Percentiles rank a stretch among this genome's conserved stretches.
Evolutionary conservation across 495 filamentous ascomycete species (phyloP).

Genomic region (Aspergillus saccharolyticus): DNA sequence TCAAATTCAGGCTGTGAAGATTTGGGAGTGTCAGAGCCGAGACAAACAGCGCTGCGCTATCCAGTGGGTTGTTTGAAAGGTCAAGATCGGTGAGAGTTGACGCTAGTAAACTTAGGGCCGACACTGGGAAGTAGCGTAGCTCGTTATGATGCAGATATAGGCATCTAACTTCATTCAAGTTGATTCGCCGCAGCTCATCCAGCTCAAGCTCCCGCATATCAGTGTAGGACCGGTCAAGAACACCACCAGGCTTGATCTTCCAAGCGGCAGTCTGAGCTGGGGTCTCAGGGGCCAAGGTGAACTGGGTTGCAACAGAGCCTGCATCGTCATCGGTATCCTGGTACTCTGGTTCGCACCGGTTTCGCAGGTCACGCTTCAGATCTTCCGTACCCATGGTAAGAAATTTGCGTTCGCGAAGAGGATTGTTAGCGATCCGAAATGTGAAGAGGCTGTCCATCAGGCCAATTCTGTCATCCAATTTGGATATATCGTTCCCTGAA

Average conservation of each 20-base stretch:
- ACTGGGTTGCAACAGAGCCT: slow-evolving; percentile 42
- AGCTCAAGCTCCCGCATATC: slow-evolving; percentile 47
- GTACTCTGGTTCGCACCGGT: slow-evolving; percentile 57
- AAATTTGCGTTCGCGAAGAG: slow-evolving; percentile 79
- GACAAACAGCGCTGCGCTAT: slow-evolving; percentile 54
- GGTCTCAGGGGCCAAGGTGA: slow-evolving; percentile 41
- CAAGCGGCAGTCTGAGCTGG: slow-evolving; percentile 40
- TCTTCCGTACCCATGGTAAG: slow-evolving; percentile 73
- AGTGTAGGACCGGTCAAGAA: slow-evolving; percentile 68
- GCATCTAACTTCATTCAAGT: slow-evolving; percentile 43
- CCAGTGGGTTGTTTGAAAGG: slow-evolving; percentile 73
- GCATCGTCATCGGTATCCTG: slow-evolving; percentile 40
- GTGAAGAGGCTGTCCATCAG: slow-evolving; percentile 71
- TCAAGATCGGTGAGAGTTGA: slow-evolving; percentile 68
- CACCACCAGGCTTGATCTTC: slow-evolving; percentile 63
- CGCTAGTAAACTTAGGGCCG: slow-evolving; percentile 60
- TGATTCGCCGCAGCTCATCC: slow-evolving; percentile 42
- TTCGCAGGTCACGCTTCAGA: slow-evolving; percentile 70
- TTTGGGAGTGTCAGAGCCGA: slow-evolving; percentile 59
- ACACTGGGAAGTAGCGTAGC: slow-evolving; percentile 59
- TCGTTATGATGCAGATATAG: slow-evolving; percentile 73
- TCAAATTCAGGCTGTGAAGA: slow-evolving; percentile 69
- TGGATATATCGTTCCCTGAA: slow-evolving; percentile 72
- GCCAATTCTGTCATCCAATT: slow-evolving; percentile 71
- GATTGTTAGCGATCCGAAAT: slow-evolving; percentile 77